Conservation (phyloP, 805 yeast species). For the Sungouiozyma intestinalis region DNA sequence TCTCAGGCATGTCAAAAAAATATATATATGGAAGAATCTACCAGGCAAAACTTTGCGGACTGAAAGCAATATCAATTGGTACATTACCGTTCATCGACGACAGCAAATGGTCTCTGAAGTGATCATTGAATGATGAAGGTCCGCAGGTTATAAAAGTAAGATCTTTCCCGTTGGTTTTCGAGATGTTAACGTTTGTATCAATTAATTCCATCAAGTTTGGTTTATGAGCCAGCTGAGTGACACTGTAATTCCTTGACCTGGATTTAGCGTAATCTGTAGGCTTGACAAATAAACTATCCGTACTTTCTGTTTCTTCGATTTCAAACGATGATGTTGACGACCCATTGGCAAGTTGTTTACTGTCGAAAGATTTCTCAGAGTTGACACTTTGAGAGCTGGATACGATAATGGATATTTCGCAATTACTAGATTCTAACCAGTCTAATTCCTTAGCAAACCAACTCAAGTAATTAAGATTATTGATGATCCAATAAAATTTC, state of each 20-base stretch:
- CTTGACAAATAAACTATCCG: not conserved
- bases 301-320: not conserved
- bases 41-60: slow-evolving; percentile 30
- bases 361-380: slow-evolving; percentile 2
- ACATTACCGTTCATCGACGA: slow-evolving; percentile 25
- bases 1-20: not conserved
- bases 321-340: not conserved
- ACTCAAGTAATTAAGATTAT: slow-evolving; percentile 39
- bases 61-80: slow-evolving; percentile 22
- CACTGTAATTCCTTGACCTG: slow-evolving; percentile 5
- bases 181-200: slow-evolving; percentile 21
- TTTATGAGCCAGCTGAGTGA: slow-evolving; percentile 29
- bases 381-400: slow-evolving; percentile 1
- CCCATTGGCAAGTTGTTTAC: not conserved
- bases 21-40: slow-evolving; percentile 1
- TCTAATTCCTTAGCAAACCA: slow-evolving; percentile 40
- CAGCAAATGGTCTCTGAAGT: slow-evolving; percentile 39
- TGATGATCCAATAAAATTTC: slow-evolving; percentile 54
- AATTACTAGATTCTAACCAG: slow-evolving; percentile 20
- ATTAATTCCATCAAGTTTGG: slow-evolving; percentile 38
- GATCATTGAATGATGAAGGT: slow-evolving; percentile 48
- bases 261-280: not conserved
- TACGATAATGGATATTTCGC: slow-evolving; percentile 18
- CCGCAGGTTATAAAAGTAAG: slow-evolving; percentile 55
- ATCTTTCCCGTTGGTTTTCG: slow-evolving; percentile 33